A percentile compares a stretch with the other conserved stretches of the same genome.
These are phyloP conservation scores for Ziziphus jujuba DNA, from an alignment of 306 rosid species.

Conservation along the genomic window DNA sequence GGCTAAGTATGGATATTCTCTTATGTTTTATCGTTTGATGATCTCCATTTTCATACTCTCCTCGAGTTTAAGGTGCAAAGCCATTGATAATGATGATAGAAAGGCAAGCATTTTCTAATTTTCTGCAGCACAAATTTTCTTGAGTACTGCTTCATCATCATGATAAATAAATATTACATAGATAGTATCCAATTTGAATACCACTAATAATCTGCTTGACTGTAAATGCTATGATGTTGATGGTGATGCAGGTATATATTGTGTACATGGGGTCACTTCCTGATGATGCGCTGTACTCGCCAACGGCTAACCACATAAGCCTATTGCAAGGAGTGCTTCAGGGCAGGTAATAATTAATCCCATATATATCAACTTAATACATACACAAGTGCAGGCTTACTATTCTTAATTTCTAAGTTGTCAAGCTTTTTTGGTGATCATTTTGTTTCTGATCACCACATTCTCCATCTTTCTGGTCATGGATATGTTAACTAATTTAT, in stretches of 20 bases:
- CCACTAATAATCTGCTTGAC: neutral
- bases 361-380: neutral
- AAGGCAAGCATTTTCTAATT: constrained; percentile 2
- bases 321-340: constrained; percentile 1
- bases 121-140: neutral
- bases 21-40: too few species aligned
- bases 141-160: neutral
- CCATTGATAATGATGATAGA: constrained; percentile 7
- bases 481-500: too few species aligned
- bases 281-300: neutral
- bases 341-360: neutral
- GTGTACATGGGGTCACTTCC: constrained; percentile 32
- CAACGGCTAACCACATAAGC: constrained; percentile 11
- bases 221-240: neutral
- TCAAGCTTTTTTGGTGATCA: neutral
- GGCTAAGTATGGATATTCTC: too few species aligned
- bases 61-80: too few species aligned
- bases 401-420: neutral
- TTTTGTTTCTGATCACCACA: neutral
- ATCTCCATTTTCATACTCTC: too few species aligned
- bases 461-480: neutral
- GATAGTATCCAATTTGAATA: neutral
- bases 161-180: neutral
- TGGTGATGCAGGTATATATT: constrained; percentile 13
- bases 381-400: neutral